Conservation (phyloP, 2,329 filamentous ascomycete genomes). For the Fusarium sp. region DNA sequence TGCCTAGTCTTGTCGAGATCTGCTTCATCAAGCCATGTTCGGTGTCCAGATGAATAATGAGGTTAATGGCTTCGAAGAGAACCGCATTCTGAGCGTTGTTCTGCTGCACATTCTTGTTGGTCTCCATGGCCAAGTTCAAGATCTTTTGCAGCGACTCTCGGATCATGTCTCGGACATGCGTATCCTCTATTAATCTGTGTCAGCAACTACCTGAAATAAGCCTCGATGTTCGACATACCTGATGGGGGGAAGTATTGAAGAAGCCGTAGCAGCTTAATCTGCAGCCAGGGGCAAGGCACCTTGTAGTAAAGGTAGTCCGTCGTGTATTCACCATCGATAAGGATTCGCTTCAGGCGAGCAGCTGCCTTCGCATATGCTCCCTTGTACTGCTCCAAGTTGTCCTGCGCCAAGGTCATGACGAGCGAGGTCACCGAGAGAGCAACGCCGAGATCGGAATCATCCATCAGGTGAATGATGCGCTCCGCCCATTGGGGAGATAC, state of each 20-base stretch:
- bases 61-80: conserved; percentile 97
- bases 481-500: conserved; percentile 98
- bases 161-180: conserved; percentile 89
- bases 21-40: conserved; percentile 96
- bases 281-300: conserved; percentile 98
- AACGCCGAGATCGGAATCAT: conserved; percentile 93
- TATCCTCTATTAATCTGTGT: conserved; percentile 74
- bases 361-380: conserved; percentile 95
- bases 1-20: conserved; percentile 88
- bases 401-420: conserved; percentile 93
- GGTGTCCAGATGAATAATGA: conserved; percentile 97
- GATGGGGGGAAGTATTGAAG: conserved; percentile 97
- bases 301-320: conserved; percentile 98
- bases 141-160: conserved; percentile 92
- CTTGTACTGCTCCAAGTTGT: conserved; percentile 93
- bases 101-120: conserved; percentile 98
- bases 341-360: conserved; percentile 85
- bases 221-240: conserved; percentile 63
- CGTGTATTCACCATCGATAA: conserved; percentile 90
- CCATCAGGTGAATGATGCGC: conserved; percentile 98
- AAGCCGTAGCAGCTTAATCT: conserved; percentile 91
- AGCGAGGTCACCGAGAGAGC: conserved; percentile 95
- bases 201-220: not conserved
- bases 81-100: conserved; percentile 99
- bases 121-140: conserved; percentile 89